Conservation (phyloP, 75 land plant genomes). For the Cryptomeria japonica region DNA sequence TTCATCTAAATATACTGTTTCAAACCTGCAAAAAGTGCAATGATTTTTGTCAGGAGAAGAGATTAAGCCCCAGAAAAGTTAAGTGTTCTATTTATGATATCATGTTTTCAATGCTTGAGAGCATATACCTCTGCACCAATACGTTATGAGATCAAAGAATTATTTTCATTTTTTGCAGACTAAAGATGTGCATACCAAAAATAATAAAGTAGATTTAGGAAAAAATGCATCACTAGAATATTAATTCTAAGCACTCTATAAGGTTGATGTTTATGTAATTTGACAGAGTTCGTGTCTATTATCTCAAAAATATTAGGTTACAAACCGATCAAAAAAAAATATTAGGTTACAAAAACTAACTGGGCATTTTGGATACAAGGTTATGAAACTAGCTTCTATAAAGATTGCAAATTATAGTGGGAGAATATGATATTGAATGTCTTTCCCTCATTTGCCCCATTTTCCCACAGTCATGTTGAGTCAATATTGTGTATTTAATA, state of each 20-base stretch:
- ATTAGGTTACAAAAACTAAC: background rate
- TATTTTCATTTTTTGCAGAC: background rate
- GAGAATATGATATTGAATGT: background rate
- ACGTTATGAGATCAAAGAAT: background rate
- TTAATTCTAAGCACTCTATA: background rate
- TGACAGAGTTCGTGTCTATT: background rate
- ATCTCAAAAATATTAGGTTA: background rate
- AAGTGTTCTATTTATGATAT: background rate
- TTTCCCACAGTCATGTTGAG: background rate
- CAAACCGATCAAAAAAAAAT: background rate
- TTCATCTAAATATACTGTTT: conserved; percentile 82
- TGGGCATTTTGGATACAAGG: background rate
- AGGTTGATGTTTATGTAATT: background rate
- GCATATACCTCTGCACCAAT: background rate
- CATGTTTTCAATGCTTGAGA: background rate
- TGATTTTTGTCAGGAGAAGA: background rate
- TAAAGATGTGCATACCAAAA: background rate
- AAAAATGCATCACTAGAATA: background rate
- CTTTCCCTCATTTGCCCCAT: background rate
- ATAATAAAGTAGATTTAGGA: background rate
- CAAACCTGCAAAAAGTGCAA: conserved; percentile 65
- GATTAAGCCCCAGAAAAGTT: background rate
- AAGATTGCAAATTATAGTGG: background rate
- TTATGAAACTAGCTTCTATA: background rate
- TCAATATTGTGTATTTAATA: background rate